Conservation (phyloP, 2,329 filamentous ascomycete genomes). For the Diplodia corticola region DNA sequence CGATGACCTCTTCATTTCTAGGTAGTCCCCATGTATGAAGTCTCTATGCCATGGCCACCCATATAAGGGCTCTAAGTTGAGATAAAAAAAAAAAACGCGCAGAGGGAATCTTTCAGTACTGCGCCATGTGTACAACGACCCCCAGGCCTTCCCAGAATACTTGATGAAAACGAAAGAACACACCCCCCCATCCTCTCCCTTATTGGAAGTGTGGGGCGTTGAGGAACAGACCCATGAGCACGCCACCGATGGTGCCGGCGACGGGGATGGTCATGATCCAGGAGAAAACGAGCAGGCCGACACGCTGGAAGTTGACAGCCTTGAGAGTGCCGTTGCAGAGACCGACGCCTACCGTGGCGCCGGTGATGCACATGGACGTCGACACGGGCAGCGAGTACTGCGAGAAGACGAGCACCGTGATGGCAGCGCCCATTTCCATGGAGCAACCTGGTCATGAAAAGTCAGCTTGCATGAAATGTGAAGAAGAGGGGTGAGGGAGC, state of each 20-base stretch:
- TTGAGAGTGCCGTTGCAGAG: conserved; percentile 72
- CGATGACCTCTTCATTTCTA: background rate
- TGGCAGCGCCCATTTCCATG: conserved; percentile 78
- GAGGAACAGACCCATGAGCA: conserved; percentile 50
- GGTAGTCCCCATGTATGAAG: background rate
- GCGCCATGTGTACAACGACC: background rate
- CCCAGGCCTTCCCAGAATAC: background rate
- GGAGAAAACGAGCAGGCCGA: conserved; percentile 64
- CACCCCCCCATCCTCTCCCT: background rate
- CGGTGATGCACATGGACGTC: conserved; percentile 70
- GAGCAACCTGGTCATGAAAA: conserved; percentile 50
- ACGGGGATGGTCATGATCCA: conserved; percentile 69
- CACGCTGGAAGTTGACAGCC: conserved; percentile 72
- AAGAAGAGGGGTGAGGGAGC: background rate
- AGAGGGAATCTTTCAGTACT: background rate
- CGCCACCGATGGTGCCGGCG: conserved; percentile 56
- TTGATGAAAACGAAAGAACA: background rate
- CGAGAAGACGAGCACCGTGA: conserved; percentile 74
- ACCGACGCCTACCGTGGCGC: conserved; percentile 74
- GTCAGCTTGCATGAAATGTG: conserved; percentile 22
- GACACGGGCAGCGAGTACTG: conserved; percentile 75
- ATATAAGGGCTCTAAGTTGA: background rate
- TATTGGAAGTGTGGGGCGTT: conserved; percentile 59
- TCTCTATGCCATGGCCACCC: background rate
- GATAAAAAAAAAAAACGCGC: background rate